These are phyloP conservation scores for Vigna trinervia DNA, from an alignment of 306 rosid species.

Conservation along the genomic window DNA sequence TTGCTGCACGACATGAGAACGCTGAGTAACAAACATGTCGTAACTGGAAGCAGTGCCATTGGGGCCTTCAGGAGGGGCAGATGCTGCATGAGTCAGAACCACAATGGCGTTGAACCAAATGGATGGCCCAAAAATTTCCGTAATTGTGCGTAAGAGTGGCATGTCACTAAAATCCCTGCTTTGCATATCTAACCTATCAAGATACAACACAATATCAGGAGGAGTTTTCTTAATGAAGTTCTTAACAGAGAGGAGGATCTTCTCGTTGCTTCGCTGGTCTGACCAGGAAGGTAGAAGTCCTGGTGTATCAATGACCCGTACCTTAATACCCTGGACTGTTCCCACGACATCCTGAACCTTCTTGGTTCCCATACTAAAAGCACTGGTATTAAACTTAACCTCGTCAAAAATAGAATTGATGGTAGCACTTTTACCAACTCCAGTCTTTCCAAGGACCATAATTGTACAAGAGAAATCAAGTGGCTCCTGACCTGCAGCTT, in stretches of 20 bases:
- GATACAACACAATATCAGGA: slow-evolving; percentile 94
- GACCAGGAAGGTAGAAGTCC: slow-evolving; percentile 93
- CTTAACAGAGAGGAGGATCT: slow-evolving; percentile 83
- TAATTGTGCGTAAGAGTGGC: slow-evolving; percentile 93
- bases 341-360: slow-evolving; percentile 99
- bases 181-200: slow-evolving; percentile 96
- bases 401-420: slow-evolving; percentile 97
- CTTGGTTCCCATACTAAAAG: slow-evolving; percentile 87
- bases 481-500: slow-evolving; percentile 91
- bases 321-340: slow-evolving; percentile 93
- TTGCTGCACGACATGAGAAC: slow-evolving; percentile 98
- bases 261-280: slow-evolving; percentile 89
- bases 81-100: slow-evolving; percentile 96
- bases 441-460: slow-evolving; percentile 97
- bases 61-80: slow-evolving; percentile 98
- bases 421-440: slow-evolving; percentile 98
- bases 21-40: slow-evolving; percentile 96
- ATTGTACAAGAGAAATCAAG: slow-evolving; percentile 97
- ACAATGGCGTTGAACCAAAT: slow-evolving; percentile 99
- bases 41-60: slow-evolving; percentile 91
- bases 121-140: slow-evolving; percentile 89
- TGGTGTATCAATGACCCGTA: slow-evolving; percentile 93
- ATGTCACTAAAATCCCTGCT: slow-evolving; percentile 93
- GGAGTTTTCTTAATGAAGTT: slow-evolving; percentile 86
- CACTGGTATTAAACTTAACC: slow-evolving; percentile 86